Base-by-base conservation (phyloP, 768 basidiomycete species). In the Candolleomyces eurysporus region DNA sequence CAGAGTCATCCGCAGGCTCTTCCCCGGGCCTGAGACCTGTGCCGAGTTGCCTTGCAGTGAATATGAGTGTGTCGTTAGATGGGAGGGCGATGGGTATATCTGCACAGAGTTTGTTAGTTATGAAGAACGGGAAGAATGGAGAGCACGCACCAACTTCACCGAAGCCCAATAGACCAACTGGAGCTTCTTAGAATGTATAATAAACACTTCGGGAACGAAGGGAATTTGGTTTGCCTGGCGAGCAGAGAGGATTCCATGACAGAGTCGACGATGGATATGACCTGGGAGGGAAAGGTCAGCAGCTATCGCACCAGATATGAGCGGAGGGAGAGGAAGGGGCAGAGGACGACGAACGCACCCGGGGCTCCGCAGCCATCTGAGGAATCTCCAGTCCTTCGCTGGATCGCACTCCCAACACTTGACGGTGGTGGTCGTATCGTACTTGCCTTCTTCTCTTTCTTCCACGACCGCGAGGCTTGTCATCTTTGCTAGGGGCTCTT, bases 81-180 rank as follows among this genome's bases (percentile, higher is more conserved):
- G 89, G 89, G 0, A 98, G 74, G 42, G 86, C 73, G 14, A 98
- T 74, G 96, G 96, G 95, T 39, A 98, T 92, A 63, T 97, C 96
- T 95, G 26, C 14, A n/a, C n/a, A n/a, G n/a, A n/a, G n/a, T n/a
- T n/a, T n/a, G n/a, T n/a, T n/a, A n/a, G n/a, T n/a, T n/a, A n/a
- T n/a, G n/a, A n/a, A n/a, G n/a, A n/a, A n/a, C n/a, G n/a, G n/a
- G n/a, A n/a, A n/a, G n/a, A n/a, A n/a, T n/a, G n/a, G n/a, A n/a
- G n/a, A n/a, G n/a, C n/a, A n/a, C n/a, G n/a, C n/a, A n/a, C n/a
- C n/a, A n/a, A n/a, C n/a, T n/a, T n/a, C n/a, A n/a, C n/a, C n/a
- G n/a, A n/a, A n/a, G n/a, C 93, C 96, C 97, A 98, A 66, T 94
- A 93, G 48, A 94, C 89, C 4, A 96, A 83, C 73, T 95, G 92